phyloP scores from a whole-genome alignment of 1,139 yeast genomes.

The Pichia sp. region DNA sequence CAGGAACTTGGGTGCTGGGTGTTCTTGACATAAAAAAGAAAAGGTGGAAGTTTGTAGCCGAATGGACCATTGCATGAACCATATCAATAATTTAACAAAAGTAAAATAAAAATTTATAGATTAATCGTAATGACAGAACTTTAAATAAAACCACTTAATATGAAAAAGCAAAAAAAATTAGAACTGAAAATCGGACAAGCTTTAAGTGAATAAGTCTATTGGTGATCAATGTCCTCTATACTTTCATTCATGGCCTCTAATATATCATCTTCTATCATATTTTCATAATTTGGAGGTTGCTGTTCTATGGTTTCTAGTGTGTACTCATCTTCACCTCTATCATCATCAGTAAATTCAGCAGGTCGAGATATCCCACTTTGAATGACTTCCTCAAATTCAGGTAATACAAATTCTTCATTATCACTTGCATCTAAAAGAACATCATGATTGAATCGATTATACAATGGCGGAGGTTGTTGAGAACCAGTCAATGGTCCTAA shows the following conservation, averaged over 20 bases:
- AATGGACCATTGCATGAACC: no score
- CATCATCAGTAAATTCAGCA: conserved; percentile 23
- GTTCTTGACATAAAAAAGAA: conserved; percentile 72
- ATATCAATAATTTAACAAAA: no score
- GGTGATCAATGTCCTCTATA: not conserved
- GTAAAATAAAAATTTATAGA: no score
- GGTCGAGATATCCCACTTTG: conserved; percentile 14
- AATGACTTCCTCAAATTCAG: conserved; percentile 35
- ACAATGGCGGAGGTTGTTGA: conserved; percentile 59
- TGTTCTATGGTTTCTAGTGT: conserved; percentile 14
- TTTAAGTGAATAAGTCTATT: no score
- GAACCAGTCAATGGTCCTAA: conserved; percentile 53
- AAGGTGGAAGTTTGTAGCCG: conserved; percentile 88
- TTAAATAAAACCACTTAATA: no score
- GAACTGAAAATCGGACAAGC: no score
- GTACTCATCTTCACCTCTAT: conserved; percentile 17
- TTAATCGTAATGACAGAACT: no score
- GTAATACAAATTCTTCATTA: conserved; percentile 49
- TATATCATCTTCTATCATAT: conserved; percentile 15
- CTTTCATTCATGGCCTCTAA: conserved; percentile 15
- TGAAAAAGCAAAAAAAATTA: no score
- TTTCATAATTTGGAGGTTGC: conserved; percentile 14
- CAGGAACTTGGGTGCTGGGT: conserved; percentile 77
- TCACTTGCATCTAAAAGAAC: conserved; percentile 49
- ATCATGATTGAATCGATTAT: conserved; percentile 48